Evolutionary conservation across 1,284 basidiomycete species (phyloP).

Genomic region (Cryptococcus floricola): DNA sequence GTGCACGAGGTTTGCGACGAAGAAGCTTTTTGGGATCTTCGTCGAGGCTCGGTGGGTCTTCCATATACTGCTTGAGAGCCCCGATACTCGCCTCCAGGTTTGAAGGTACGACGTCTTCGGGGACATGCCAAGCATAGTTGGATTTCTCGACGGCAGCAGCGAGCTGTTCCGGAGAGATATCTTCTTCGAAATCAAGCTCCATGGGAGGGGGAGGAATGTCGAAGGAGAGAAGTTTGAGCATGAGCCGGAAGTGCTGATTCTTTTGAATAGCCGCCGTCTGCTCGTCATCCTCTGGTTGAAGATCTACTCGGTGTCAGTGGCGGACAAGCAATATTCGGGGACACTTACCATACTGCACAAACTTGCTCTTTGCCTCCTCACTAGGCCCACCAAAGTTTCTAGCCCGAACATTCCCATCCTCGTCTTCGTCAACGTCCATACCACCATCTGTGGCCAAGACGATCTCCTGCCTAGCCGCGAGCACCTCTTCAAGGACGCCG

Average conservation of each 20-base stretch:
- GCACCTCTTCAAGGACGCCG: constrained; percentile 63
- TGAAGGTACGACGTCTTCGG: constrained; percentile 25
- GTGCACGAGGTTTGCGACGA: constrained; percentile 10
- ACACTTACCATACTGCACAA: constrained; percentile 70
- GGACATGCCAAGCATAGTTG: constrained; percentile 27
- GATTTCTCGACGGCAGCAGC: not conserved
- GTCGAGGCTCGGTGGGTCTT: constrained; percentile 18
- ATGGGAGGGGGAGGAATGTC: constrained; percentile 16
- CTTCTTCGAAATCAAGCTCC: constrained; percentile 9
- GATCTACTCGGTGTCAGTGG: constrained; percentile 53
- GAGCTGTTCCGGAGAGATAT: constrained; percentile 11
- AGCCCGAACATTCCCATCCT: constrained; percentile 48
- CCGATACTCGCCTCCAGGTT: constrained; percentile 28
- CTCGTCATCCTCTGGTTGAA: constrained; percentile 68
- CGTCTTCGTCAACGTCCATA: constrained; percentile 45
- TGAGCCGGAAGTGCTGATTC: constrained; percentile 71
- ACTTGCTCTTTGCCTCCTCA: constrained; percentile 64
- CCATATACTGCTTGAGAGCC: constrained; percentile 36
- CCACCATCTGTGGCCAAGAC: constrained; percentile 64
- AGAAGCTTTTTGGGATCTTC: constrained; percentile 36
- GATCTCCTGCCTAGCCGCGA: constrained; percentile 63
- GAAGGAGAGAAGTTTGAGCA: constrained; percentile 56
- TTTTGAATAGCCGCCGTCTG: constrained; percentile 69
- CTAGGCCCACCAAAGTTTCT: constrained; percentile 56
- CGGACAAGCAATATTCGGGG: not conserved